Evolutionary conservation across 805 yeast species (phyloP).

Genomic region (Ogataea salicorniae): DNA sequence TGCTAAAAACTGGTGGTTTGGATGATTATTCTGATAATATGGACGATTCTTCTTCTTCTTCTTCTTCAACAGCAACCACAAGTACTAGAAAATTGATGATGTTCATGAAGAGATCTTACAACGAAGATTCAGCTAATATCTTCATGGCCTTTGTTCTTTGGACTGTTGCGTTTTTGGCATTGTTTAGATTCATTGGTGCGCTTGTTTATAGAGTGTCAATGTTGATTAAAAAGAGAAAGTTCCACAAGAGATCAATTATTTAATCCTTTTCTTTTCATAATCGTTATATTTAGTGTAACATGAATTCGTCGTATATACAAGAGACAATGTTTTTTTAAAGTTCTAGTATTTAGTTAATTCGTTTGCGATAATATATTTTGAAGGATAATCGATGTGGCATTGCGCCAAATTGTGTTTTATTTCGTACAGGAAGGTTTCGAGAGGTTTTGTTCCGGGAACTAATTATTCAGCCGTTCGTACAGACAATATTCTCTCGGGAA

Average conservation of each 20-base stretch:
- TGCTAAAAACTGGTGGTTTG: slow-evolving; percentile 78
- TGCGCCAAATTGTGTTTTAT: no score
- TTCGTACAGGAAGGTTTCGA: no score
- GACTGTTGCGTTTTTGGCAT: slow-evolving; percentile 86
- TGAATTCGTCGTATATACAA: no score
- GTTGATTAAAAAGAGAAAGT: slow-evolving; percentile 17
- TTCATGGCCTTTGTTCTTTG: slow-evolving; percentile 84
- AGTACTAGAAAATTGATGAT: slow-evolving; percentile 28
- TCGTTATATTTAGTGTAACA: background rate
- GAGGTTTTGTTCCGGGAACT: no score
- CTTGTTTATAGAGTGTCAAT: slow-evolving; percentile 38
- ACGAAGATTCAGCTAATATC: slow-evolving; percentile 25
- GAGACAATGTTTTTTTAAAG: no score
- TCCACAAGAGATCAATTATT: slow-evolving; percentile 9
- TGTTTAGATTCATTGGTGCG: slow-evolving; percentile 73
- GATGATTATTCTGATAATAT: slow-evolving; percentile 31
- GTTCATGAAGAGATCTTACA: slow-evolving; percentile 16
- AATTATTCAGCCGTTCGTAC: no score
- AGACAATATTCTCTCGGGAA: no score
- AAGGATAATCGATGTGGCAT: no score
- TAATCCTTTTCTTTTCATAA: background rate
- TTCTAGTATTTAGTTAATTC: no score
- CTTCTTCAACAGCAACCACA: slow-evolving; percentile 2
- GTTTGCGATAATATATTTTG: no score
- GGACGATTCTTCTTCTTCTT: slow-evolving; percentile 16